Evolutionary conservation across 345 rosid species (phyloP), one percentile per base, ranked within the genome.

Genomic region (Citrus medica): DNA sequence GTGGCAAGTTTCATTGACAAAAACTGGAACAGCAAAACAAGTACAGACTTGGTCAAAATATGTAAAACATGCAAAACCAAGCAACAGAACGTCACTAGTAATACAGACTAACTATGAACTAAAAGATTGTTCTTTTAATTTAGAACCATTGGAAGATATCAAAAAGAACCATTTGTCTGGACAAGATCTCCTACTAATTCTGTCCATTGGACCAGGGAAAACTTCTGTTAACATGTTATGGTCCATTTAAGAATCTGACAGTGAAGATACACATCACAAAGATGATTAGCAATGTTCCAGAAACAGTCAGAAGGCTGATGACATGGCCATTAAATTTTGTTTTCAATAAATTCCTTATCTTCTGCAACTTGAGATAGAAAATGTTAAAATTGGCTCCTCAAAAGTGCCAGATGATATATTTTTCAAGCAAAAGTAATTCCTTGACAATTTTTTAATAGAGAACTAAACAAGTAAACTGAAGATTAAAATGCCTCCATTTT

Each of bases 1-100:
- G 99, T 90, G 25, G 99, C 90, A n/a, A 95, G 99, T 87, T 93
- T 95, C 99, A 95, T 95, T 4, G 98, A 93, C 81, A 95, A 82
- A 81, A 95, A 95, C 99, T 95, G 90, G 84, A 83, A 69, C 64
- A 69, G 35, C 60, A 70, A 79, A 21, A 28, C 58, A 79, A 37
- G 22, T 27, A 67, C 56, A 80, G 32, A 58, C 38, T 17, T 25
- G 56, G 8, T 60, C 64, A 25, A 67, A 75, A 72, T 16, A 60
- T 25, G 30, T 56, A 69, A 22, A 64, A 48, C 71, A 46, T 73
- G 21, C 19, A 67, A 25, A 63, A 46, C n/a, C 35, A 28, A 58
- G 28, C 35, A 28, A 55, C 9, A 59, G 16, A 32, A 30, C 17
- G 21, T 48, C 30, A 32, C 25, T 28, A 10, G 64, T 21, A 61